Evolutionary conservation across 805 yeast genomes (phyloP), one percentile per base, ranked within the genome.

Genomic region (Saccharomycopsis babjevae): DNA sequence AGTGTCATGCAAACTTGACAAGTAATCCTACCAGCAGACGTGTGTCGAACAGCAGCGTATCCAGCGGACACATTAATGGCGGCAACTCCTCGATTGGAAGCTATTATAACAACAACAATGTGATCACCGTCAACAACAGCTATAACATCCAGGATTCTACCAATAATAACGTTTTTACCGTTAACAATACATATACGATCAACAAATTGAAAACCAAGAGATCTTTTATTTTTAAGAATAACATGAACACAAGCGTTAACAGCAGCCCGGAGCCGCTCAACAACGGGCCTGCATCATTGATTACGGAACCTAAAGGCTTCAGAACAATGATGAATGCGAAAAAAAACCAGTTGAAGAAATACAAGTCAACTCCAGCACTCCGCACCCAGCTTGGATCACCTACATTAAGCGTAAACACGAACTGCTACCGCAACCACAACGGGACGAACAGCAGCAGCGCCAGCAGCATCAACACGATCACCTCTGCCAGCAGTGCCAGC

Each of bases 331-430:
- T 59, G 54, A 59, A 59, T 30, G 56, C 54, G 1, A 59, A 59
- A 32, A 50, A 56, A 18, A 39, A 59, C 15, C 56, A 59, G 7
- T 20, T 61, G 25, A 61, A 61, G 36, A 58, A 58, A 40, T 56
- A 56, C n/a, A 39, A 54, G 22, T 59, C 61, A 15, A 61, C 56
- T n/a, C 64, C 64, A 5, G 15, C 40, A 4, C 42, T 61, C 10
- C 42, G 64, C 28, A 43, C 59, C 20, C 50, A 40, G 20, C n/a
- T 34, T 6, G 8, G 22, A 10, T 20, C 56, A 13, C 40, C 32
- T 54, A 6, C 40, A n/a, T 39, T 25, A 38, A 16, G 32, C 4
- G n/a, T 57, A 8, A 28, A n/a, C 20, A 5, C 32, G 5, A 36
- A 22, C 15, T 38, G 22, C 32, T 13, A 18, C 25, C 61, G 54